Conservation (phyloP, 2,329 filamentous ascomycete species). For the Penicillium paneum region DNA sequence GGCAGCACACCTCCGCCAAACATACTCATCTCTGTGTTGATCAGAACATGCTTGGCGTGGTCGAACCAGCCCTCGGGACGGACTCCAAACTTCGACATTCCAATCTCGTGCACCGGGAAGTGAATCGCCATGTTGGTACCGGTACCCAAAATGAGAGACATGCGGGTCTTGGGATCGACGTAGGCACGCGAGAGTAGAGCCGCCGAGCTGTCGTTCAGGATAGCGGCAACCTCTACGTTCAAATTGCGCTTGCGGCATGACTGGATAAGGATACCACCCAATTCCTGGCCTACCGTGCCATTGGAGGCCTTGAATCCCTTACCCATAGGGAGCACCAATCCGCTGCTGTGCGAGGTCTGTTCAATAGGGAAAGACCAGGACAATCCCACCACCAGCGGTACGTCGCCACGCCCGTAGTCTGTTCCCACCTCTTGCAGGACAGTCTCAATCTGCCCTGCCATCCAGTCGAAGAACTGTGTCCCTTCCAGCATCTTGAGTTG, state of each 20-base stretch:
- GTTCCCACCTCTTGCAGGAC: conserved; percentile 48
- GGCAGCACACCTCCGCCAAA: conserved; percentile 58
- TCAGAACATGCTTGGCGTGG: conserved; percentile 58
- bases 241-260: conserved; percentile 55
- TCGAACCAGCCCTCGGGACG: conserved; percentile 56
- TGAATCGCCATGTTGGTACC: conserved; percentile 64
- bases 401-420: conserved; percentile 37
- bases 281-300: conserved; percentile 57
- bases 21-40: conserved; percentile 67
- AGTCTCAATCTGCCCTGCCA: conserved; percentile 58
- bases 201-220: conserved; percentile 63
- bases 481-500: conserved; percentile 54
- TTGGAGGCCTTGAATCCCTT: conserved; percentile 63
- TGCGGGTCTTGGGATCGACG: conserved; percentile 57
- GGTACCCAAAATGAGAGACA: conserved; percentile 63
- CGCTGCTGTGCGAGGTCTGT: conserved; percentile 59
- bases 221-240: conserved; percentile 59
- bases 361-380: conserved; percentile 67
- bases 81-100: conserved; percentile 54
- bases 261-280: conserved; percentile 57
- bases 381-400: conserved; percentile 56
- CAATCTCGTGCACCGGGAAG: conserved; percentile 55
- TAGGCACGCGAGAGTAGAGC: conserved; percentile 62
- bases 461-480: conserved; percentile 63
- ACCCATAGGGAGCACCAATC: conserved; percentile 60